phyloP scores from a whole-genome alignment of 1,139 yeast genomes.

The Zygosaccharomyces pseudobailii region DNA sequence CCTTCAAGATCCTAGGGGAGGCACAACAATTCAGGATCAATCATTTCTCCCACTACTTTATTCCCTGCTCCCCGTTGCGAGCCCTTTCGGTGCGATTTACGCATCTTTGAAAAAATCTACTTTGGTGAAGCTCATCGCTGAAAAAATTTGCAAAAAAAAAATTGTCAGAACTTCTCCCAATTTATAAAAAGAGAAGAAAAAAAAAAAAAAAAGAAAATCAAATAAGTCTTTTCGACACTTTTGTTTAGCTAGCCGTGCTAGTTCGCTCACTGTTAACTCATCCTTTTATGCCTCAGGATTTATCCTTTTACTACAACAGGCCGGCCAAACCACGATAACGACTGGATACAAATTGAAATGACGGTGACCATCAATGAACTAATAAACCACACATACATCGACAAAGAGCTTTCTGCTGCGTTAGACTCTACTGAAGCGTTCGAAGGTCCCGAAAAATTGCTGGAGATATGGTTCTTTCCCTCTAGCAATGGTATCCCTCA shows the following conservation, averaged over 20 bases:
- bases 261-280: conserved; percentile 3
- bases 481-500: conserved; percentile 34
- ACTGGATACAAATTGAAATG: conserved; percentile 14
- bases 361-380: conserved; percentile 27
- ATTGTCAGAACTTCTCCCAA: conserved; percentile 1
- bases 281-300: conserved; percentile 18
- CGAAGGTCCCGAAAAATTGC: conserved; percentile 94
- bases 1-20: too few species aligned
- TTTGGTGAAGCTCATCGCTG: background rate
- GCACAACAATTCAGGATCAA: background rate
- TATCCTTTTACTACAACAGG: conserved; percentile 19
- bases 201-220: background rate
- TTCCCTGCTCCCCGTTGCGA: background rate
- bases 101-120: background rate
- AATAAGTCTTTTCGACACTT: background rate
- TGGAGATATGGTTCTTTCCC: conserved; percentile 86
- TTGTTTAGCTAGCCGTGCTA: background rate
- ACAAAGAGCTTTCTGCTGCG: conserved; percentile 71
- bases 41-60: background rate
- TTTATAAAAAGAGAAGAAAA: background rate
- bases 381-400: conserved; percentile 52
- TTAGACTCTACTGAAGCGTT: conserved; percentile 87
- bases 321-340: conserved; percentile 22
- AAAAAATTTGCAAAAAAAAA: background rate
- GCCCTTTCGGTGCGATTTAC: background rate